phyloP scores from a whole-genome alignment of 2,329 filamentous ascomycete genomes.

The Helminthosporium solani region DNA sequence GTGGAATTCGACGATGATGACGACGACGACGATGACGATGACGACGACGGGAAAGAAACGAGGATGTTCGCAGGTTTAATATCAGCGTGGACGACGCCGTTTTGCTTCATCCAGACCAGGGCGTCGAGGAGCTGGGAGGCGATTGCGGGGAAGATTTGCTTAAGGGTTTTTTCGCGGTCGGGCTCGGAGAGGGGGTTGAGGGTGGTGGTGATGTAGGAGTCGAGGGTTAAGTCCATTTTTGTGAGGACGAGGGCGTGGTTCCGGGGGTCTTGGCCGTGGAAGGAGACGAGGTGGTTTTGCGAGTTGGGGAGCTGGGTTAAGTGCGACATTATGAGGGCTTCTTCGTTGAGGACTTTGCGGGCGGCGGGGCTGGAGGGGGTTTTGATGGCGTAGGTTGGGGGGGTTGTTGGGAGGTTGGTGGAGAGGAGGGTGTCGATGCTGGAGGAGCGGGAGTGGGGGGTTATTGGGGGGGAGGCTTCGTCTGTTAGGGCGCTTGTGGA shows the following conservation, averaged over 20 bases:
- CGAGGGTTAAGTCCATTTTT: slow-evolving; percentile 36
- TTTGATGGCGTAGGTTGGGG: slow-evolving; percentile 38
- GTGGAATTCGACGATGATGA: slow-evolving; percentile 19
- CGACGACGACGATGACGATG: slow-evolving; percentile 10
- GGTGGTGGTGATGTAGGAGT: slow-evolving; percentile 30
- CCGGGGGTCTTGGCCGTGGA: slow-evolving; percentile 35
- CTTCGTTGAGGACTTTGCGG: slow-evolving; percentile 31
- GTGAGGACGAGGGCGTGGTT: slow-evolving; percentile 34
- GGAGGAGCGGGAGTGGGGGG: slow-evolving; percentile 25
- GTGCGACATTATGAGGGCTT: slow-evolving; percentile 37
- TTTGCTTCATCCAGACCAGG: slow-evolving; percentile 45
- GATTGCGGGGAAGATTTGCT: slow-evolving; percentile 43
- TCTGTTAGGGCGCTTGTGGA: neutral
- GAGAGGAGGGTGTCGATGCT: slow-evolving; percentile 4
- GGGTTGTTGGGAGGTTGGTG: slow-evolving; percentile 16
- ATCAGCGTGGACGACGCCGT: slow-evolving; percentile 46
- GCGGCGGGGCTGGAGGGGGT: slow-evolving; percentile 31
- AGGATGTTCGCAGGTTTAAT: slow-evolving; percentile 53
- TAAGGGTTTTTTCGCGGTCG: slow-evolving; percentile 38
- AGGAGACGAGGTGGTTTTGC: slow-evolving; percentile 30
- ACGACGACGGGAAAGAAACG: slow-evolving; percentile 19
- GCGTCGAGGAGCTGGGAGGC: slow-evolving; percentile 43
- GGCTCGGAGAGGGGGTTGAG: slow-evolving; percentile 30
- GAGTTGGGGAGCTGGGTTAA: slow-evolving; percentile 28
- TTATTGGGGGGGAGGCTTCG: slow-evolving; percentile 18